These are phyloP conservation scores for Rhodomyrtus psidioides DNA, from an alignment of 441 rosid species.

Conservation along the genomic window DNA sequence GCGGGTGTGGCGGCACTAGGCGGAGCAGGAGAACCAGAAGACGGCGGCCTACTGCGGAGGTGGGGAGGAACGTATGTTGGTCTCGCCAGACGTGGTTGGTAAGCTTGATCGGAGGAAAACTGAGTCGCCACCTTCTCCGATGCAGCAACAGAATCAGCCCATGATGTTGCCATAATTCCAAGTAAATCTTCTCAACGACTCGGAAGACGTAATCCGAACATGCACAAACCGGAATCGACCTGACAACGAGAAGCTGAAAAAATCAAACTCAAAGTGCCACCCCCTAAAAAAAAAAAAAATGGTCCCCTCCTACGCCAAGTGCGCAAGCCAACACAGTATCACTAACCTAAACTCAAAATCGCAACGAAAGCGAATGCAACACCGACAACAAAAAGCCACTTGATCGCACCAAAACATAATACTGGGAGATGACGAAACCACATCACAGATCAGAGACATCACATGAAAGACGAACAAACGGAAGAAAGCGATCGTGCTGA, in stretches of 20 bases:
- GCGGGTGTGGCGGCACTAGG: slow-evolving; percentile 6
- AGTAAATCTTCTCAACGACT: not conserved
- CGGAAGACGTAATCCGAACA: not conserved
- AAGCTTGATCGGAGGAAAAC: slow-evolving; percentile 5
- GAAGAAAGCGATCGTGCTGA: not conserved
- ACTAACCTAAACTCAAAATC: too few relatives aligned
- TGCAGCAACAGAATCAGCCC: slow-evolving; percentile 39
- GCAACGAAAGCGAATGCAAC: not conserved
- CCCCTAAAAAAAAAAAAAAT: not conserved
- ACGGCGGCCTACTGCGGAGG: slow-evolving; percentile 32
- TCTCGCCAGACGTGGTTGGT: slow-evolving; percentile 18
- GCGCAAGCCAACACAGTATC: too few relatives aligned
- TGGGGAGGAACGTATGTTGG: slow-evolving; percentile 47
- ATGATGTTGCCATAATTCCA: slow-evolving; percentile 33
- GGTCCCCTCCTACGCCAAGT: too few relatives aligned
- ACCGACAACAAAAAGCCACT: not conserved
- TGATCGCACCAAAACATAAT: not conserved
- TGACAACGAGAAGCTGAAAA: not conserved
- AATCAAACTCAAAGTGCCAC: not conserved
- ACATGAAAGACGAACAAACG: not conserved
- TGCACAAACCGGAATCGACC: not conserved
- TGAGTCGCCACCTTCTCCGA: slow-evolving; percentile 23
- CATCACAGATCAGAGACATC: not conserved
- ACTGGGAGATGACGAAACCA: not conserved
- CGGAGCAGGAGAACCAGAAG: slow-evolving; percentile 14